phyloP scores from a whole-genome alignment of 2,329 filamentous ascomycete genomes.

The Botrytis fabae region DNA sequence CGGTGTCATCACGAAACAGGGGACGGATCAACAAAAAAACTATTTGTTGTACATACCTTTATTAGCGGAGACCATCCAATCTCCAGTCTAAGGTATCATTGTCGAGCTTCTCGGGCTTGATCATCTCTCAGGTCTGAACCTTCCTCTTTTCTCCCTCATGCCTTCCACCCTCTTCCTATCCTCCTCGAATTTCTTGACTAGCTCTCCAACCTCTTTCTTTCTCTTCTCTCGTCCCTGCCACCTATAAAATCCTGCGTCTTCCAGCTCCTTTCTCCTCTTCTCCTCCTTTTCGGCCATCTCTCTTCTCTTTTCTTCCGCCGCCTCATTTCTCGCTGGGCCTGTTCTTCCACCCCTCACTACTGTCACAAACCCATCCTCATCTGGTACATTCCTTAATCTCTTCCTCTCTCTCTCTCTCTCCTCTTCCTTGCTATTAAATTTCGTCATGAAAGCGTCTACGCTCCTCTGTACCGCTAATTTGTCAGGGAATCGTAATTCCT shows the following conservation, averaged over 20 bases:
- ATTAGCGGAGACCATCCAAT: not conserved
- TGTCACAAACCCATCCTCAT: constrained; percentile 94
- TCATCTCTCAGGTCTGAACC: constrained; percentile 53
- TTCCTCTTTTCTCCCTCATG: constrained; percentile 67
- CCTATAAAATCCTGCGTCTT: constrained; percentile 68
- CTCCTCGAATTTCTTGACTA: constrained; percentile 73
- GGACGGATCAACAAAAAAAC: not conserved
- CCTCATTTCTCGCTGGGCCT: constrained; percentile 73
- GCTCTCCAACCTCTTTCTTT: constrained; percentile 70
- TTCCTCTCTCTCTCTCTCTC: constrained; percentile 62
- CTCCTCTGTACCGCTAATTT: constrained; percentile 65
- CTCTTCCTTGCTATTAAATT: constrained; percentile 72
- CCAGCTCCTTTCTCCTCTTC: constrained; percentile 61
- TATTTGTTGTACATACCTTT: constrained; percentile 29
- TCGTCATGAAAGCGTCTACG: constrained; percentile 82
- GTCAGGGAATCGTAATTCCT: constrained; percentile 70
- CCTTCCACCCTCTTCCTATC: constrained; percentile 70
- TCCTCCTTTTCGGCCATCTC: constrained; percentile 64
- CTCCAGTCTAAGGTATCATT: constrained; percentile 26
- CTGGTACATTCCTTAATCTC: constrained; percentile 72
- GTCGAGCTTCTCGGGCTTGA: constrained; percentile 34
- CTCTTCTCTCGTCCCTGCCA: constrained; percentile 80
- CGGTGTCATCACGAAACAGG: constrained; percentile 48
- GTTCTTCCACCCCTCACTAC: constrained; percentile 76
- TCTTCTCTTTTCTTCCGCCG: constrained; percentile 60